phyloP scores from a whole-genome alignment of 1,284 basidiomycete species.

The Ustilago sp. region DNA sequence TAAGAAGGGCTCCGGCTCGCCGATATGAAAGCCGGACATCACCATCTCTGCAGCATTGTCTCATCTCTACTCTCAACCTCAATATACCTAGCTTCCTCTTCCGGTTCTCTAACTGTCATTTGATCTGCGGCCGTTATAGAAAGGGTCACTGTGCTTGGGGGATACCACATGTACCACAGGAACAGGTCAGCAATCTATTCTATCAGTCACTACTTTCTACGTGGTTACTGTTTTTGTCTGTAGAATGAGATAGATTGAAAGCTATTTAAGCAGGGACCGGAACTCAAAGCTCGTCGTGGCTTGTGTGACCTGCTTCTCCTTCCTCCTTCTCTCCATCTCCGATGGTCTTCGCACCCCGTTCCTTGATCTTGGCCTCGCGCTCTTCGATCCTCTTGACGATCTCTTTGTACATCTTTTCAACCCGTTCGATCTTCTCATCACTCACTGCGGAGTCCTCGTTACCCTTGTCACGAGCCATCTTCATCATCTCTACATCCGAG shows the following conservation, averaged over 20 bases:
- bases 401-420: slow-evolving; percentile 47
- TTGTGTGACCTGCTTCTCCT: background rate
- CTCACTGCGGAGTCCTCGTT: slow-evolving; percentile 29
- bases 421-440: slow-evolving; percentile 45
- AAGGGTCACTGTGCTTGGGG: background rate
- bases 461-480: slow-evolving; percentile 30
- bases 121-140: background rate
- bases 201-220: background rate
- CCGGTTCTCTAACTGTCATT: background rate
- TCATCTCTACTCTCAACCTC: background rate
- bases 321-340: background rate
- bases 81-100: slow-evolving; percentile 3
- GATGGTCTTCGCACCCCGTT: background rate
- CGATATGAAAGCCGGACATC: background rate
- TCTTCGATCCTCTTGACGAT: slow-evolving; percentile 35
- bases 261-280: background rate
- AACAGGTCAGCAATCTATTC: background rate
- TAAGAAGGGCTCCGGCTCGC: slow-evolving; percentile 34
- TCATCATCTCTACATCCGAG: slow-evolving; percentile 57
- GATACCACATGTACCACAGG: background rate
- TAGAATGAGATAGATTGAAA: background rate
- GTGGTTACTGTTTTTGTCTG: background rate
- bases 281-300: slow-evolving; percentile 34
- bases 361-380: slow-evolving; percentile 24
- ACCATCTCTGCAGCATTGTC: background rate